Evolutionary conservation across 2,329 filamentous ascomycete genomes (phyloP), one percentile per base, ranked within the genome.

Genomic region (Colletotrichum tropicicola): DNA sequence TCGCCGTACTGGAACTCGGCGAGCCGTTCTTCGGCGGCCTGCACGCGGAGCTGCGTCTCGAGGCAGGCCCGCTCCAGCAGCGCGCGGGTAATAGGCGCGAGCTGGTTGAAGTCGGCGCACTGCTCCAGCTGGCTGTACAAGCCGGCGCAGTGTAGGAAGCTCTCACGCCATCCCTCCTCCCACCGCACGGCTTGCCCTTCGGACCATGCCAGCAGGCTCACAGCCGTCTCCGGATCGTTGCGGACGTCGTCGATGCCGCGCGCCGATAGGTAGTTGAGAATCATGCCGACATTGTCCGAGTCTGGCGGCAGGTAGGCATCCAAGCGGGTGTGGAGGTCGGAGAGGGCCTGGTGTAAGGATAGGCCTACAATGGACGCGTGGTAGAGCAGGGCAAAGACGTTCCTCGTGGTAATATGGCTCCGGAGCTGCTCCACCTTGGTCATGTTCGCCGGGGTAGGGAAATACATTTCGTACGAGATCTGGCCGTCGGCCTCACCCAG

Each of bases 151-250:
- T 93, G 90, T 6, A 88, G 79, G 69, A 91, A 93, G 25, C 85
- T 84, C 73, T 92, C 90, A 15, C 85, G 82, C 83, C 89, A 93
- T 1, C 89, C 89, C 67, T 89, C 86, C 45, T 87, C 83, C 88
- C 89, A 91, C 5, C 82, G 82, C 8, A 92, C 85, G 17, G 80
- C 83, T 2, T 83, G 80, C n/a, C 80, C 81, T 69, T 92, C 91
- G 2, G 87, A 85, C 87, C 89, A 92, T 0, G 87, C 85, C 4
- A 93, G 79, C 15, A 92, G 76, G 0, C 86, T 84, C 3, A 90
- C 82, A 1, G 90, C 89, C 2, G 81, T 80, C 35, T 87, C 85
- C 0, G 87, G 79, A 65, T 88, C 87, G 59, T 86, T 85, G 10
- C 89, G 84, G 10, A 89, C 81, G 71, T 92, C 89, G 68, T 91